Conservation (phyloP, 192 early-diverging fungal species). For the Coemansia umbellata region DNA sequence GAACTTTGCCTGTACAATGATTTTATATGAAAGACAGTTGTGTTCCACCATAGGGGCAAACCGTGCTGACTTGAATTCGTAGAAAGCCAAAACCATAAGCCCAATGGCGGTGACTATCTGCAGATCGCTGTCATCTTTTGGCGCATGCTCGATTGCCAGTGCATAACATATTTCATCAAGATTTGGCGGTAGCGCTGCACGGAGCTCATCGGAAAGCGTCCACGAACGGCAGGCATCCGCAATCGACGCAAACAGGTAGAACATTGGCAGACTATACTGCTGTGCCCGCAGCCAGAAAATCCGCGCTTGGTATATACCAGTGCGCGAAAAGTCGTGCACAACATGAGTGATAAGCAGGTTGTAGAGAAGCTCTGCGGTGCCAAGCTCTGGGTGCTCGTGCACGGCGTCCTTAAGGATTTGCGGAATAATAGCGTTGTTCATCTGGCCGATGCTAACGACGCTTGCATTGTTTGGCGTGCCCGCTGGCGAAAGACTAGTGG, state of each 20-base stretch:
- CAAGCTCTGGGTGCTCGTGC: constrained; percentile 44
- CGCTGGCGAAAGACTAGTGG: background rate
- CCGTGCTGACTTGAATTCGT: constrained; percentile 53
- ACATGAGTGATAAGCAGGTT: constrained; percentile 50
- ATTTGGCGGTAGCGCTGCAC: constrained; percentile 41
- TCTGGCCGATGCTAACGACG: constrained; percentile 22
- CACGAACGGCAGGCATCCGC: constrained; percentile 51
- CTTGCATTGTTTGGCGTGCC: constrained; percentile 10
- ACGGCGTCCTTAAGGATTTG: constrained; percentile 34
- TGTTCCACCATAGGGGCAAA: constrained; percentile 52
- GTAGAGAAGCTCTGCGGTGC: constrained; percentile 47
- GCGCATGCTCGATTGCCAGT: constrained; percentile 25
- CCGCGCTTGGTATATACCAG: constrained; percentile 46
- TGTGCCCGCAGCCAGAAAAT: constrained; percentile 50
- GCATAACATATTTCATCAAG: constrained; percentile 48
- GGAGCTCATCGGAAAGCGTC: constrained; percentile 46
- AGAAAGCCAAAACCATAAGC: constrained; percentile 35
- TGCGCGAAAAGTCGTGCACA: constrained; percentile 49
- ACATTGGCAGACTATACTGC: constrained; percentile 41
- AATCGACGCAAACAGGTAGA: constrained; percentile 40
- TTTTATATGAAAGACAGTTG: constrained; percentile 44
- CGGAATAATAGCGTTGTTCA: constrained; percentile 47
- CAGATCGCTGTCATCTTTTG: constrained; percentile 11
- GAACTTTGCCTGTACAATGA: constrained; percentile 41
- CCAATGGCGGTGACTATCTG: constrained; percentile 26